A percentile compares a stretch with the other conserved stretches of the same genome.
phyloP scores from a whole-genome alignment of 805 yeast species.

The Kuraishia floccosa region DNA sequence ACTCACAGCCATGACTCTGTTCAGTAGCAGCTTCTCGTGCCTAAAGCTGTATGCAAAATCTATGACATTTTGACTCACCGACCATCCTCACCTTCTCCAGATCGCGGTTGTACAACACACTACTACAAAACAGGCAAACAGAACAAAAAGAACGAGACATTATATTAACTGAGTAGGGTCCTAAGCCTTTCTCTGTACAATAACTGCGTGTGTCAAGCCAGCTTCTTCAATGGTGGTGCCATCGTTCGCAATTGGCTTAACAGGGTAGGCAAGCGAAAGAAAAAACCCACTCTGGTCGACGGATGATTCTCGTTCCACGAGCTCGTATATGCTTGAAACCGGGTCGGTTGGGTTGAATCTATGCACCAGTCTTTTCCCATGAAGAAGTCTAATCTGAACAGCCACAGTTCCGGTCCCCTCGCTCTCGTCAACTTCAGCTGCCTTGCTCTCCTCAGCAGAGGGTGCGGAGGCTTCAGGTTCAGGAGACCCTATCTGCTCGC shows the following conservation, averaged over 20 bases:
- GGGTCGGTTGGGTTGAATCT: conserved; percentile 56
- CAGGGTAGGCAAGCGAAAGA: conserved; percentile 76
- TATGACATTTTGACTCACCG: too few species aligned
- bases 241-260: conserved; percentile 52
- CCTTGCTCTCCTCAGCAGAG: conserved; percentile 7
- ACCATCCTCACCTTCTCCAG: too few species aligned
- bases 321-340: conserved; percentile 56
- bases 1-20: too few species aligned
- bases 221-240: conserved; percentile 57
- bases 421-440: conserved; percentile 12
- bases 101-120: too few species aligned
- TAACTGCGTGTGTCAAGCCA: conserved; percentile 72
- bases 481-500: conserved; percentile 29
- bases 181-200: conserved; percentile 81
- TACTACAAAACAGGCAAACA: too few species aligned
- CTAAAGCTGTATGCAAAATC: too few species aligned
- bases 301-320: conserved; percentile 41
- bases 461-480: conserved; percentile 7
- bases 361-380: conserved; percentile 59
- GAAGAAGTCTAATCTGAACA: conserved; percentile 77
- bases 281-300: conserved; percentile 37
- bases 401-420: conserved; percentile 48
- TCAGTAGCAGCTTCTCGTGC: too few species aligned
- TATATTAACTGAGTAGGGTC: too few species aligned
- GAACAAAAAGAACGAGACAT: too few species aligned